Evolutionary conservation across 2,329 filamentous ascomycete genomes (phyloP).

Genomic region (Fusarium keratoplasticum): DNA sequence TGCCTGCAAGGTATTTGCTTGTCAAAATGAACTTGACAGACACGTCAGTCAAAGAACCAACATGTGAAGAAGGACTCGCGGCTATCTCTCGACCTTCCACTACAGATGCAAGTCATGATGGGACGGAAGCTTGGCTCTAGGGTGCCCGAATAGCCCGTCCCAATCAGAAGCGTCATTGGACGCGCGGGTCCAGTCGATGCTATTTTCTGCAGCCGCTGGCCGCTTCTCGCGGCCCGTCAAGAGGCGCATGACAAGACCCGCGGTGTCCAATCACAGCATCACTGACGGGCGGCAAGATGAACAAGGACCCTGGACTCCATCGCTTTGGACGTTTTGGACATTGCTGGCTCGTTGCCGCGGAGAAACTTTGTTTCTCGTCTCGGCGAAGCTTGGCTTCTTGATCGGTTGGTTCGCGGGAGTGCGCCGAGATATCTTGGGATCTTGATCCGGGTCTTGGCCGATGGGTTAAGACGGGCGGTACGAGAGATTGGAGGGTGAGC

Average conservation of each 20-base stretch:
- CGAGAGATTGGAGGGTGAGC: background rate
- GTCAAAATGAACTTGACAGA: background rate
- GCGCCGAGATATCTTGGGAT: slow-evolving; percentile 32
- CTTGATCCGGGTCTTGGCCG: slow-evolving; percentile 8
- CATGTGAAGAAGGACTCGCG: slow-evolving; percentile 13
- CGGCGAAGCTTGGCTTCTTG: slow-evolving; percentile 16
- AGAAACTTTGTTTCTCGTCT: slow-evolving; percentile 33
- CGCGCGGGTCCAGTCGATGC: slow-evolving; percentile 33
- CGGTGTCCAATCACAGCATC: slow-evolving; percentile 27
- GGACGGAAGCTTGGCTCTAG: slow-evolving; percentile 12
- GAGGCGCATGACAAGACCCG: slow-evolving; percentile 15
- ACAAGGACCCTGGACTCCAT: background rate
- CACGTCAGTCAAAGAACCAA: background rate
- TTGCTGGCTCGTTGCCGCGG: background rate
- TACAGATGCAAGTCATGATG: slow-evolving; percentile 38
- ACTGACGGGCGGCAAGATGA: slow-evolving; percentile 7
- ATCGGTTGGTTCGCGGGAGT: slow-evolving; percentile 28
- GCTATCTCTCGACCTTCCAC: slow-evolving; percentile 13
- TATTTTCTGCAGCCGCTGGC: slow-evolving; percentile 46
- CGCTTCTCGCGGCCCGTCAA: slow-evolving; percentile 37
- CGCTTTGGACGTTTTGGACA: background rate
- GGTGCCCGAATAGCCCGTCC: slow-evolving; percentile 13
- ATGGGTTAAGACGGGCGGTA: slow-evolving; percentile 14
- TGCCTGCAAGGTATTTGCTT: background rate
- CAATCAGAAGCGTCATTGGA: slow-evolving; percentile 10